Evolutionary conservation across 2,329 filamentous ascomycete species (phyloP).

Genomic region (Talaromyces sp.): DNA sequence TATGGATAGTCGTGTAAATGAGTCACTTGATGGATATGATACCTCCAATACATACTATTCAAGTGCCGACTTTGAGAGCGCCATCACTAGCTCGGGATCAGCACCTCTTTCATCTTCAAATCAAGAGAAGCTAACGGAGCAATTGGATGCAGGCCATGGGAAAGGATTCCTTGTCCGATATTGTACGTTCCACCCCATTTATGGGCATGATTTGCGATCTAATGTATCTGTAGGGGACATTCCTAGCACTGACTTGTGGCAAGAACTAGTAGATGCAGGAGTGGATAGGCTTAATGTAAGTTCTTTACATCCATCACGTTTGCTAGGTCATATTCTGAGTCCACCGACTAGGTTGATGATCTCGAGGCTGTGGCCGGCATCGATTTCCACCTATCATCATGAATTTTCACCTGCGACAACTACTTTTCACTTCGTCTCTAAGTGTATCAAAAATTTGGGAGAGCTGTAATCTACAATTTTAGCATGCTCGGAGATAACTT

Average conservation of each 20-base stretch:
- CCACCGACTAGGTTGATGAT: background rate
- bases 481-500: background rate
- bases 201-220: background rate
- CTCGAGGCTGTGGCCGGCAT: background rate
- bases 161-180: background rate
- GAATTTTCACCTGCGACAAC: background rate
- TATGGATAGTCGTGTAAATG: background rate
- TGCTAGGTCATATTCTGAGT: background rate
- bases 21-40: background rate
- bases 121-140: background rate
- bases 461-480: too few species aligned
- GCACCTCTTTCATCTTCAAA: background rate
- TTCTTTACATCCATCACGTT: background rate
- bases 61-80: background rate
- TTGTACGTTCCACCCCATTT: background rate
- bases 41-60: background rate
- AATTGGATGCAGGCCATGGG: background rate
- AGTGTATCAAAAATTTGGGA: too few species aligned
- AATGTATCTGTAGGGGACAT: background rate
- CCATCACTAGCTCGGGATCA: background rate
- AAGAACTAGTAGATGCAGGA: background rate
- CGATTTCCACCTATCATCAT: background rate
- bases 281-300: background rate
- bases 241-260: background rate
- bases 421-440: background rate